Percentiles rank a stretch among this genome's conserved stretches.
Evolutionary conservation across 2,329 filamentous ascomycete species (phyloP).

Genomic region (Calonectria henricotiae): DNA sequence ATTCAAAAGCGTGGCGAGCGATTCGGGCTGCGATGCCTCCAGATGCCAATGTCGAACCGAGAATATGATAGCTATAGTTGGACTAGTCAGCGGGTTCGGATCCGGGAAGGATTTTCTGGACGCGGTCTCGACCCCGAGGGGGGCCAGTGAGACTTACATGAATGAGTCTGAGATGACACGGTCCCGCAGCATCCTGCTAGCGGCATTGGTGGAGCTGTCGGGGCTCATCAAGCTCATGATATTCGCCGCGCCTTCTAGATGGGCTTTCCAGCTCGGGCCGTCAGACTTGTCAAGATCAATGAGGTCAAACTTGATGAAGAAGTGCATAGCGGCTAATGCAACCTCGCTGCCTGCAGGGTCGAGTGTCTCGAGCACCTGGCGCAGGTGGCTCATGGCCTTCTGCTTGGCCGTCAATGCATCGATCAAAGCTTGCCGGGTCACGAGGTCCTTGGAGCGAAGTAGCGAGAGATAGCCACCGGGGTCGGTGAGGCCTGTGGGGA

Average conservation of each 20-base stretch:
- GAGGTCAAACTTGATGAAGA: slow-evolving; percentile 69
- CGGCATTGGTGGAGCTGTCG: slow-evolving; percentile 50
- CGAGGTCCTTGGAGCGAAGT: slow-evolving; percentile 59
- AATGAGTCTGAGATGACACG: slow-evolving; percentile 67
- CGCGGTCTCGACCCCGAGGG: slow-evolving; percentile 16
- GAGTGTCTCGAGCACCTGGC: slow-evolving; percentile 59
- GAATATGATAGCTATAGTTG: slow-evolving; percentile 60
- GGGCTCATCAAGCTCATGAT: slow-evolving; percentile 60
- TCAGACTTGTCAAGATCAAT: slow-evolving; percentile 65
- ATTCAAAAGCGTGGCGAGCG: slow-evolving; percentile 59
- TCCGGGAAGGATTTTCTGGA: slow-evolving; percentile 8
- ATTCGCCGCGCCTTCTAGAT: slow-evolving; percentile 64
- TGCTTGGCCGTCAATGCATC: slow-evolving; percentile 67
- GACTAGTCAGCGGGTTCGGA: slow-evolving; percentile 35
- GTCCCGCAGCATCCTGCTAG: slow-evolving; percentile 61
- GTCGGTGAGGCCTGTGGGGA: slow-evolving; percentile 55
- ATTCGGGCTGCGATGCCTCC: slow-evolving; percentile 59
- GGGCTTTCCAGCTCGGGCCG: slow-evolving; percentile 63
- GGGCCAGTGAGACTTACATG: slow-evolving; percentile 57
- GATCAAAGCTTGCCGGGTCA: slow-evolving; percentile 61
- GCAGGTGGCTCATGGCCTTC: slow-evolving; percentile 64
- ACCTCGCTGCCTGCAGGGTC: slow-evolving; percentile 64
- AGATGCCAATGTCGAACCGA: slow-evolving; percentile 60
- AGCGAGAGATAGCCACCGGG: slow-evolving; percentile 58
- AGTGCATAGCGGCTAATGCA: slow-evolving; percentile 66